These are phyloP conservation scores for Diatrype stigma DNA, from an alignment of 2,329 filamentous ascomycete species.

Conservation along the genomic window DNA sequence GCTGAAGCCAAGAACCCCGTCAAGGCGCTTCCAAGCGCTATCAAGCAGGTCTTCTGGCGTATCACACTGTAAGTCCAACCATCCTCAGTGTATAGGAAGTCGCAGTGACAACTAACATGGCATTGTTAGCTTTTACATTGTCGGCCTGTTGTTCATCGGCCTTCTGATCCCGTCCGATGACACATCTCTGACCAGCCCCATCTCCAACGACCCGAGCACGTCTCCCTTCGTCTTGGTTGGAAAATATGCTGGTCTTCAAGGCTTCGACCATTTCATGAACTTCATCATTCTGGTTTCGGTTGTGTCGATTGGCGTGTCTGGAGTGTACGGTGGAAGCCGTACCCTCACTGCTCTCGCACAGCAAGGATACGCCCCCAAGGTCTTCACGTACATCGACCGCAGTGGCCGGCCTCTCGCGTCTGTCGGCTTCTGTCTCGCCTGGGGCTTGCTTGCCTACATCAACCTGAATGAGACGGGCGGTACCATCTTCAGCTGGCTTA, in stretches of 20 bases:
- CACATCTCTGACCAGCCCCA: constrained; percentile 40
- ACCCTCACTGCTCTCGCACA: constrained; percentile 56
- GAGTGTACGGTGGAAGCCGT: constrained; percentile 56
- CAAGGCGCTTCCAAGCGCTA: constrained; percentile 71
- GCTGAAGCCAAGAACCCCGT: constrained; percentile 67
- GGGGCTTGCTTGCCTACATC: constrained; percentile 49
- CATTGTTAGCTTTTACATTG: constrained; percentile 41
- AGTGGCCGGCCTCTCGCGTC: constrained; percentile 52
- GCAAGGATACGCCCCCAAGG: constrained; percentile 53
- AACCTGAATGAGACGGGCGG: constrained; percentile 40
- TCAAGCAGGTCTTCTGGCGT: constrained; percentile 71
- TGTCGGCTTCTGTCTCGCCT: constrained; percentile 41
- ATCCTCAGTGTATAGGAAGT: background rate
- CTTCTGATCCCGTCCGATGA: constrained; percentile 46
- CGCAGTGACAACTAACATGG: constrained; percentile 3
- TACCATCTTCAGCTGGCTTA: constrained; percentile 61
- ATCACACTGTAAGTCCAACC: constrained; percentile 38
- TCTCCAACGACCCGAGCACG: constrained; percentile 40
- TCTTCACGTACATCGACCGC: constrained; percentile 55
- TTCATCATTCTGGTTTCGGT: constrained; percentile 56
- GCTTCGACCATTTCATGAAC: constrained; percentile 56
- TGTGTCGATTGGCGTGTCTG: constrained; percentile 54
- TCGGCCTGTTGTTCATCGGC: constrained; percentile 49
- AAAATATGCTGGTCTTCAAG: constrained; percentile 46
- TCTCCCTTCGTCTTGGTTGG: constrained; percentile 58